Base-by-base conservation (phyloP, 306 rosid genomes). In the Abrus precatorius region DNA sequence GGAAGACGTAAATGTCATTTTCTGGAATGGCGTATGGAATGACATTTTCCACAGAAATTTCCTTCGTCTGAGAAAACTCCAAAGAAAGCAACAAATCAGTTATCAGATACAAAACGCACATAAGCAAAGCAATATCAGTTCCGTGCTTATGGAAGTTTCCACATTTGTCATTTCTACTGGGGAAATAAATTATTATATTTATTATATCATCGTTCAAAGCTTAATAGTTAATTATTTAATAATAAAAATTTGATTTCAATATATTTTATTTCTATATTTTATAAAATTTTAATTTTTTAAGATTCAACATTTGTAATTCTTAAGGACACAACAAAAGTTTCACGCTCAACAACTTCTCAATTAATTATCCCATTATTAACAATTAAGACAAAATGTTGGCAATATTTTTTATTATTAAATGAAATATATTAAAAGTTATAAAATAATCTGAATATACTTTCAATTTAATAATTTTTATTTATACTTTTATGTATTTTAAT, bases 91-190 rank as follows among this genome's bases (percentile, higher is more conserved):
- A 41, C 59, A 72, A 30, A 3, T 20, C 57, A 72, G n/a, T 61
- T 29, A 3, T 20, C 57, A 72, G n/a, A 72, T 29, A 30, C 45
- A 72, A 72, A 49, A 55, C 13, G 64, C 20, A 80, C 49, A 28
- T 12, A 44, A 57, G 33, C 30, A 43, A 33, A 41, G 49, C 79
- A 50, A 80, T 29, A 52, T 52, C 74, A 54, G 33, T 65, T 74
- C 34, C 84, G 69, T 81, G 69, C 61, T 64, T 7, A 44, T 41
- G 75, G 84, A 65, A 74, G 62, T 53, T 81, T 74, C 84, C 69
- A 27, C 36, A 3, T 48, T 76, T 76, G 80, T 63, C 62, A 11
- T 76, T 49, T 49, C 13, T 1, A 34, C 62, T 52, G 32, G 5
- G 32, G 5, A 14, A 65, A 1, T 14, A 38, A 7, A 65, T 1